A percentile compares a stretch with the other conserved stretches of the same genome.
These are phyloP conservation scores for Theileria annulata DNA, from an alignment of 169 alveolate species.

Conservation along the genomic window DNA sequence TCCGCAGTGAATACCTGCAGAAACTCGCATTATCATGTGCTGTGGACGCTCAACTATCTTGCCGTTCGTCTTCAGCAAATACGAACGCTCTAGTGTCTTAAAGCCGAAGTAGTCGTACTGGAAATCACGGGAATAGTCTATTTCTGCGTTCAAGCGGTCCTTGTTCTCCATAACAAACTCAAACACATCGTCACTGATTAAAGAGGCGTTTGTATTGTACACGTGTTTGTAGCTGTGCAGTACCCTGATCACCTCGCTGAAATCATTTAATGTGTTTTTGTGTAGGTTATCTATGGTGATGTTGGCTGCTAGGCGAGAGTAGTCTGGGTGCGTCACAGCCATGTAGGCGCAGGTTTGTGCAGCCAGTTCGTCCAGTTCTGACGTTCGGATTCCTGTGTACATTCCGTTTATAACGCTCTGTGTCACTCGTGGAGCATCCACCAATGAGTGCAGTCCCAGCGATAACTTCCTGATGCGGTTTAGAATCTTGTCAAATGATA, in stretches of 20 bases:
- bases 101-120: conserved; percentile 97
- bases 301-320: conserved; percentile 96
- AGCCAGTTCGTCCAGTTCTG: conserved; percentile 93
- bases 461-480: conserved; percentile 79
- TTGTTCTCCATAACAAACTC: conserved; percentile 84
- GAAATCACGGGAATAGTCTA: conserved; percentile 91
- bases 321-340: conserved; percentile 97
- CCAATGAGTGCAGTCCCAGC: conserved; percentile 84
- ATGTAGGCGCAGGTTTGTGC: conserved; percentile 99
- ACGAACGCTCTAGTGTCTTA: conserved; percentile 95
- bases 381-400: conserved; percentile 91
- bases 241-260: conserved; percentile 80
- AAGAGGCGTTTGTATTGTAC: conserved; percentile 89
- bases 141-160: conserved; percentile 85
- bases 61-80: conserved; percentile 86
- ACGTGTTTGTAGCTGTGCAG: conserved; percentile 82
- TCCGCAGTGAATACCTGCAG: conserved; percentile 95
- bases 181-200: conserved; percentile 89
- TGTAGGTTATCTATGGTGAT: conserved; percentile 94
- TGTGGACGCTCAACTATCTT: conserved; percentile 97
- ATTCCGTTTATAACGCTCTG: conserved; percentile 90
- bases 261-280: conserved; percentile 89
- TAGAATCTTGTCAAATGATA: conserved; percentile 80
- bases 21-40: conserved; percentile 96
- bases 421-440: conserved; percentile 85